Base-by-base conservation (phyloP, 768 basidiomycete species). In the Terana coerulea region DNA sequence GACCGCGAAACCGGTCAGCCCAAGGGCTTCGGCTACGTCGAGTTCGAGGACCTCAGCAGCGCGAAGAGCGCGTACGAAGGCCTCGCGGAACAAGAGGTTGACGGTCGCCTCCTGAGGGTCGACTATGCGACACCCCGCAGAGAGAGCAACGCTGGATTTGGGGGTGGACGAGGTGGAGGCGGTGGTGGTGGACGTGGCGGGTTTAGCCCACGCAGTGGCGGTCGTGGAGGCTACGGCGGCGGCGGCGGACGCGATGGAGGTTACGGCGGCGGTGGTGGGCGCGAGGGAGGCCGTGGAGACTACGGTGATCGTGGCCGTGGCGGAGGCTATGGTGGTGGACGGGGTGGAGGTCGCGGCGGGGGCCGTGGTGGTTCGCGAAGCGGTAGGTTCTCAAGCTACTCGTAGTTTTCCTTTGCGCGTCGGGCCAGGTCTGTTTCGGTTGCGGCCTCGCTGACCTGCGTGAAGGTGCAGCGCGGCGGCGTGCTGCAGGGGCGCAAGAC, bases 281-380 rank as follows among this genome's bases (percentile, higher is more conserved):
- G n/a, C n/a, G n/a, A n/a, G n/a, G n/a, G n/a, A n/a, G n/a, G 57
- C 40, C 63, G 71, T 39, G 67, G 69, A 14, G 67, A 76, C 55
- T 77, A 78, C 49, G 72, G 68, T 47, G 72, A 73, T 25, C 67
- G 73, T 99, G 22, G 97, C 97, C 1, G 86, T 87, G 46, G 93
- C 92, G 72, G 81, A 88, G 47, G 93, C 87, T 36, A 90, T 94
- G 84, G 98, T 98, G 65, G 88, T 91, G 17, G 93, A 91, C 72
- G 98, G 98, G 72, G 98, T 95, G 97, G 97, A 99, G 73, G 97
- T 98, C 55, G 71, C 98, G 29, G 95, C 86, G 70, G 95, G 84
- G 91, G 95, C 91, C 51, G 39, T 24, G 35, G 45, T 36, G 19
- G 41, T 33, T 6, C 31, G 30, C 37, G 50, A 41, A 54, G n/a